Evolutionary conservation across 208 protist species (phyloP).

Genomic region (Endotrypanum monterogeii): DNA sequence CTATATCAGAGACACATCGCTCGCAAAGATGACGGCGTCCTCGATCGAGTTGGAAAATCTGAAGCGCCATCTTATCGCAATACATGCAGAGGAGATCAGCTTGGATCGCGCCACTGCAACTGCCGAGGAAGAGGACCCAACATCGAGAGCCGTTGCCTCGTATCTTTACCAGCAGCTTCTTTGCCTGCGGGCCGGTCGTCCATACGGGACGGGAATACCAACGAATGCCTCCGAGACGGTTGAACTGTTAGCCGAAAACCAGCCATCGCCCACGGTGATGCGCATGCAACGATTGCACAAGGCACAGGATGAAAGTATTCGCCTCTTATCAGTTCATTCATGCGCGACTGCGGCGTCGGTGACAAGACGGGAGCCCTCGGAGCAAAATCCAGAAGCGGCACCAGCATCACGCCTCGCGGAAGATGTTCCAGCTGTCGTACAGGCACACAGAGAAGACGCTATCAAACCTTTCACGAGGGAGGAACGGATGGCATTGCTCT

Average conservation of each 20-base stretch:
- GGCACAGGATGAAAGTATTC: conserved; percentile 27
- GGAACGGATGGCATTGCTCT: conserved; percentile 8
- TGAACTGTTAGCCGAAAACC: conserved; percentile 11
- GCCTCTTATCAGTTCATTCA: conserved; percentile 16
- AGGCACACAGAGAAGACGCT: background rate
- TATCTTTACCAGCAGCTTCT: conserved; percentile 49
- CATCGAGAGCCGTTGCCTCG: conserved; percentile 8
- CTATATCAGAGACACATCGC: background rate
- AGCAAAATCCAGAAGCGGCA: background rate
- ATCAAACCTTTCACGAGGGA: conserved; percentile 4
- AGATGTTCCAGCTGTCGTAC: background rate
- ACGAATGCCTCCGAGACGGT: conserved; percentile 14
- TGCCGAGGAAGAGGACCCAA: background rate
- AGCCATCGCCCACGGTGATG: conserved; percentile 10
- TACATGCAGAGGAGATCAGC: conserved; percentile 24
- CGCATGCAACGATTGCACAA: conserved; percentile 15
- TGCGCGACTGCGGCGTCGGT: background rate
- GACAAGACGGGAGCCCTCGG: background rate
- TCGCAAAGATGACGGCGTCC: conserved; percentile 8
- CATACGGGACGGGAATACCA: background rate
- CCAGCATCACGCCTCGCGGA: background rate
- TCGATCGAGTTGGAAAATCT: conserved; percentile 13
- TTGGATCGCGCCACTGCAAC: background rate
- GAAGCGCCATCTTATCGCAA: conserved; percentile 23
- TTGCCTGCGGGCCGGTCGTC: conserved; percentile 36